Evolutionary conservation across 805 yeast genomes (phyloP).

Genomic region (Candida xyloterini): DNA sequence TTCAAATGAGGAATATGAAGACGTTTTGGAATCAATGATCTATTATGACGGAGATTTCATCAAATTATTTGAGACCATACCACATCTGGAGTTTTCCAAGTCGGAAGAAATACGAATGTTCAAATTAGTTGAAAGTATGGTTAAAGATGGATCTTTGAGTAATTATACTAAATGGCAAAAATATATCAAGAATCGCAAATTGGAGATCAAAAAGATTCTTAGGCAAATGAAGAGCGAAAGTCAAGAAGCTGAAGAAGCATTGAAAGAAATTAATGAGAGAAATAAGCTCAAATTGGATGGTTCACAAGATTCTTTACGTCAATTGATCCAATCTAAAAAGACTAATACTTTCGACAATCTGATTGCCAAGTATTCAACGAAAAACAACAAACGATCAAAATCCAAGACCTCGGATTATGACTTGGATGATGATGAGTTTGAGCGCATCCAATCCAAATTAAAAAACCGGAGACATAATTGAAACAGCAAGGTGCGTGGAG

Average conservation of each 20-base stretch:
- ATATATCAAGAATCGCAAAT: slow-evolving; percentile 48
- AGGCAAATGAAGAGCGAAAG: slow-evolving; percentile 62
- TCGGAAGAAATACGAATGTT: slow-evolving; percentile 62
- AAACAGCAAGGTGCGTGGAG: slow-evolving; percentile 3
- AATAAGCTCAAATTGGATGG: slow-evolving; percentile 31
- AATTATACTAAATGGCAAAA: slow-evolving; percentile 33
- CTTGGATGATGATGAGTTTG: slow-evolving; percentile 50
- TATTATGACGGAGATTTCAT: slow-evolving; percentile 61
- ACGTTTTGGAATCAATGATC: slow-evolving; percentile 57
- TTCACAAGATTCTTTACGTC: slow-evolving; percentile 41
- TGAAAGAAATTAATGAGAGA: slow-evolving; percentile 35
- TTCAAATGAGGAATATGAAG: slow-evolving; percentile 56
- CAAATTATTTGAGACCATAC: slow-evolving; percentile 66
- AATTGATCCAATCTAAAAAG: slow-evolving; percentile 50
- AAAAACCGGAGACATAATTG: slow-evolving; percentile 11
- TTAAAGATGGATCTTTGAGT: slow-evolving; percentile 34
- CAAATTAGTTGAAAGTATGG: slow-evolving; percentile 45
- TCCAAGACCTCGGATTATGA: slow-evolving; percentile 29
- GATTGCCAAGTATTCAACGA: slow-evolving; percentile 45
- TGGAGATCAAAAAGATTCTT: slow-evolving; percentile 45
- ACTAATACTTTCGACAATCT: slow-evolving; percentile 41
- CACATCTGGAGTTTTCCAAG: slow-evolving; percentile 65
- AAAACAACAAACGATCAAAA: slow-evolving; percentile 19
- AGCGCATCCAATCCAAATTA: slow-evolving; percentile 39
- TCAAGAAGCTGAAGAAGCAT: slow-evolving; percentile 53